Percentiles rank a stretch among this genome's conserved stretches.
Conservation (phyloP, 768 basidiomycete genomes). For the Trametes maxima region DNA sequence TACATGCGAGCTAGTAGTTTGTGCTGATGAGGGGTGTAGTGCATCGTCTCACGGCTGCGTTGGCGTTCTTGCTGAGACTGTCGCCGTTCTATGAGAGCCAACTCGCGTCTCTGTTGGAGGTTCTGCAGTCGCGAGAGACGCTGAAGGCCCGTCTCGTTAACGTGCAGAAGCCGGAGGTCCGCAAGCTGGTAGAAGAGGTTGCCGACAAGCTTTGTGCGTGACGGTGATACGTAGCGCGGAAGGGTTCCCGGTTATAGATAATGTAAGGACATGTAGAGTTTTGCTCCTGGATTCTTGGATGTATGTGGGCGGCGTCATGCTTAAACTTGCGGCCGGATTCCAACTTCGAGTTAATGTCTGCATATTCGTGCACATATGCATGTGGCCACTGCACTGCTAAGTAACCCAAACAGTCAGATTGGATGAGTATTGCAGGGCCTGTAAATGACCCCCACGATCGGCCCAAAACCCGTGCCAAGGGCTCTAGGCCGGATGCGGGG, state of each 20-base stretch:
- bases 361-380: too few relatives aligned
- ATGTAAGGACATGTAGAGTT: background rate
- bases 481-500: slow-evolving; percentile 21
- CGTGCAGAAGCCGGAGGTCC: slow-evolving; percentile 66
- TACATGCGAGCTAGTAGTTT: background rate
- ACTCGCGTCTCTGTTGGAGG: slow-evolving; percentile 62
- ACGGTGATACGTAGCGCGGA: background rate
- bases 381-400: too few relatives aligned
- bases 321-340: too few relatives aligned
- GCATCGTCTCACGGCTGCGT: slow-evolving; percentile 77
- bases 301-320: background rate
- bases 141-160: slow-evolving; percentile 59
- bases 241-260: background rate
- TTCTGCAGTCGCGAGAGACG: slow-evolving; percentile 60
- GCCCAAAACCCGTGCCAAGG: slow-evolving; percentile 16
- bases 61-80: slow-evolving; percentile 75
- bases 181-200: slow-evolving; percentile 67
- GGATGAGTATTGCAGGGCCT: too few relatives aligned
- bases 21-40: slow-evolving; percentile 44
- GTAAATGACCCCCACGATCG: background rate
- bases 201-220: slow-evolving; percentile 42
- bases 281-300: background rate
- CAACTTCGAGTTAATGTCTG: too few relatives aligned
- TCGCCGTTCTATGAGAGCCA: slow-evolving; percentile 68
- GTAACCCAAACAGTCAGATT: too few relatives aligned